Evolutionary conservation across 2,329 filamentous ascomycete genomes (phyloP).

Genomic region (Aspergillus sp.): DNA sequence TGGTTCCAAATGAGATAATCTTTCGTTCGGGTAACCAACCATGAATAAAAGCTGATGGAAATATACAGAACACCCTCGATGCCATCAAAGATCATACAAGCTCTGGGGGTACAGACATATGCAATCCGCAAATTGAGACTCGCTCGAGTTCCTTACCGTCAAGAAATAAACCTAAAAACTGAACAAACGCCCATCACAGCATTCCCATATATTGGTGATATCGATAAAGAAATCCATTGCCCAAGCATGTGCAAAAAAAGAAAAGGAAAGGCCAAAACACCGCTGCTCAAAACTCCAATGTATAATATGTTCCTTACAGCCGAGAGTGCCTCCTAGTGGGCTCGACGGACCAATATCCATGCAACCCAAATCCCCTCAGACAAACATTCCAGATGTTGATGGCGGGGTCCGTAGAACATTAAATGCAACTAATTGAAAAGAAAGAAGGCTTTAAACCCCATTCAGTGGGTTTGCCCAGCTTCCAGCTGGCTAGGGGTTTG

Average conservation of each 20-base stretch:
- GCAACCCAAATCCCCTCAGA: neutral
- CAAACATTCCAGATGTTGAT: conserved; percentile 4
- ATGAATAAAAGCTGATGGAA: neutral
- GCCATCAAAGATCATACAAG: neutral
- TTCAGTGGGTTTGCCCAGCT: conserved; percentile 18
- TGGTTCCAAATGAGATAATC: neutral
- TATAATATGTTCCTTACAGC: neutral
- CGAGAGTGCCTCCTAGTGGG: neutral
- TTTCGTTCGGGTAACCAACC: neutral
- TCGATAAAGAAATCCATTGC: neutral
- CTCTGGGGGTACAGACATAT: neutral
- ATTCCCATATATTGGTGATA: conserved; percentile 3
- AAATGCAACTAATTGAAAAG: neutral
- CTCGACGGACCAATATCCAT: neutral
- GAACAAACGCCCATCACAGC: neutral
- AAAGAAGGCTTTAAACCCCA: neutral
- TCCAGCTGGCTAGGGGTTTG: conserved; percentile 24
- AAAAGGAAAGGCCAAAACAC: neutral
- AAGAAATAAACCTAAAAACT: neutral
- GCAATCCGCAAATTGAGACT: neutral
- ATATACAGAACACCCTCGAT: neutral
- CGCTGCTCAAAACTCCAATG: neutral
- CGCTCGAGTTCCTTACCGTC: neutral
- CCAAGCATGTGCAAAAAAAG: neutral
- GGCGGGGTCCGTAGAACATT: neutral